A percentile compares a stretch with the other conserved stretches of the same genome.
Conservation (phyloP, 495 filamentous ascomycete species). For the Cercophora newfieldiana region DNA sequence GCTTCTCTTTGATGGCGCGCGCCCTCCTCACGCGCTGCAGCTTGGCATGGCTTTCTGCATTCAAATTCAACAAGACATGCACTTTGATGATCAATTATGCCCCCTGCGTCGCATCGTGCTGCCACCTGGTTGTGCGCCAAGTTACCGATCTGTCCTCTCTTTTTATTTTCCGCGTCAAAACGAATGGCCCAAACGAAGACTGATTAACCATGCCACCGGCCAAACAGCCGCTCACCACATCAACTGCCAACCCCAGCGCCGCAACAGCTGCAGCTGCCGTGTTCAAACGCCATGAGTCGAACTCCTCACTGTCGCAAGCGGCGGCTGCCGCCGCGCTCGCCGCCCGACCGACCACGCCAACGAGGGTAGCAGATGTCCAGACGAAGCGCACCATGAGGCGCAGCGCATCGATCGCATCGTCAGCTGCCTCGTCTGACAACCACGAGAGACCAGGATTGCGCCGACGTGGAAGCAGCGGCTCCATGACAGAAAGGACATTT, state of each 20-base stretch:
- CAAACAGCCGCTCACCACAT: slow-evolving; percentile 56
- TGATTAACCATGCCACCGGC: slow-evolving; percentile 19
- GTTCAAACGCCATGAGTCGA: slow-evolving; percentile 67
- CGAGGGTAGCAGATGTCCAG: slow-evolving; percentile 74
- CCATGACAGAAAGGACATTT: slow-evolving; percentile 86
- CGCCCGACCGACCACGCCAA: slow-evolving; percentile 72
- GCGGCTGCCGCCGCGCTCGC: slow-evolving; percentile 83
- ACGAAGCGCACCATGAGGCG: slow-evolving; percentile 82
- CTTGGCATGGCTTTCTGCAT: neutral
- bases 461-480: slow-evolving; percentile 68
- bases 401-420: slow-evolving; percentile 67
- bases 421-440: slow-evolving; percentile 46
- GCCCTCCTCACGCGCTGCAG: neutral
- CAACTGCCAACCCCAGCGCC: slow-evolving; percentile 67
- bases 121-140: neutral
- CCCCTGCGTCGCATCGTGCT: neutral
- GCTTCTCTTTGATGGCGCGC: slow-evolving; percentile 15
- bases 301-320: slow-evolving; percentile 69
- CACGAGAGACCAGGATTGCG: slow-evolving; percentile 52
- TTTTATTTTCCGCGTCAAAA: slow-evolving; percentile 9
- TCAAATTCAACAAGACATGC: neutral
- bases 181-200: neutral
- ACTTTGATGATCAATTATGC: neutral
- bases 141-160: neutral
- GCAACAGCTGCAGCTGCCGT: slow-evolving; percentile 77